phyloP scores from a whole-genome alignment of 768 basidiomycete species.

The Dacryopinax primogenitus region DNA sequence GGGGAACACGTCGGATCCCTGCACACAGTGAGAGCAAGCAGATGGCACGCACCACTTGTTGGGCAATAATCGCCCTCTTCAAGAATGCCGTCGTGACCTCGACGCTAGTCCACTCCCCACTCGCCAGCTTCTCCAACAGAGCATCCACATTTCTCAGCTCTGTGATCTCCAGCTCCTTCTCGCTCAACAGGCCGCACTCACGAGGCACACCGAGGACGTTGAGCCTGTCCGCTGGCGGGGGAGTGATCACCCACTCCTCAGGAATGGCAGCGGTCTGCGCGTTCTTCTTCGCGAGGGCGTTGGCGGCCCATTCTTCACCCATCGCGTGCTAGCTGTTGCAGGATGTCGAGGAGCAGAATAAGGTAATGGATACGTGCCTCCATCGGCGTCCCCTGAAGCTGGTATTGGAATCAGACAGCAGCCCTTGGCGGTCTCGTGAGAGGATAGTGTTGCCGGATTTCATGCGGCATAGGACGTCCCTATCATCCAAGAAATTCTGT shows the following conservation, averaged over 20 bases:
- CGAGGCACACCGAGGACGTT: constrained; percentile 46
- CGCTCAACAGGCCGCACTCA: constrained; percentile 44
- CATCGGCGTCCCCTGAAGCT: too few species aligned
- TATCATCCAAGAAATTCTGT: too few species aligned
- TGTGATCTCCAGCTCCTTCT: constrained; percentile 49
- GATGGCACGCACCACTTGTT: constrained; percentile 48
- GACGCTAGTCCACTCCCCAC: constrained; percentile 46
- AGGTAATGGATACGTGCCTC: too few species aligned
- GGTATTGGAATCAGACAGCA: too few species aligned
- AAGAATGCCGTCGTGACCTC: constrained; percentile 60
- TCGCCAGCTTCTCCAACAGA: constrained; percentile 43
- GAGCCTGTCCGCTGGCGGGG: constrained; percentile 32
- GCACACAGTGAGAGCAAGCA: background rate
- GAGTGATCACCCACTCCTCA: constrained; percentile 44
- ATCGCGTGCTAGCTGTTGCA: background rate
- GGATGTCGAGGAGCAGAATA: too few species aligned
- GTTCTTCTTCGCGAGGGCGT: constrained; percentile 42
- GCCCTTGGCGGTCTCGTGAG: background rate
- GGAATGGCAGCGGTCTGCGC: constrained; percentile 48
- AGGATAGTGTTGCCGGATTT: background rate
- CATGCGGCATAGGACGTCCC: background rate
- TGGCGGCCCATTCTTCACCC: constrained; percentile 35
- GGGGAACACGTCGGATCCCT: background rate
- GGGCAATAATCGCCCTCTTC: constrained; percentile 66
- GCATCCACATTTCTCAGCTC: constrained; percentile 37